These are phyloP conservation scores for Erythrophleum fordii DNA, from an alignment of 306 rosid species.

Conservation along the genomic window DNA sequence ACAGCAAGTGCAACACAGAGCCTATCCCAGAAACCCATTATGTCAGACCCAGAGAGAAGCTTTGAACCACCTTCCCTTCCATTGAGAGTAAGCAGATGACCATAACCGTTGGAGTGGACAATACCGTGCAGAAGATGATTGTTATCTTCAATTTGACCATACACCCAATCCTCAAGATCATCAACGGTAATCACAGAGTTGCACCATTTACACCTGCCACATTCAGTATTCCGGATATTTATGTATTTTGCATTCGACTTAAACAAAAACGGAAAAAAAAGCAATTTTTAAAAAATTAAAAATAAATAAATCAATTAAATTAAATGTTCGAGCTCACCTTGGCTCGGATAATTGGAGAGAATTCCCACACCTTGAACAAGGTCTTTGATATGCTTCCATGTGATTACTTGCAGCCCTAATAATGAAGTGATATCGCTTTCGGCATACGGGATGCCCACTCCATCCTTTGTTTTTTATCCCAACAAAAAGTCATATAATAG, in stretches of 20 bases:
- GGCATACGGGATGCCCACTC: slow-evolving; percentile 54
- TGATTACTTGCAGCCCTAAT: slow-evolving; percentile 43
- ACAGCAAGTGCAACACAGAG: slow-evolving; percentile 60
- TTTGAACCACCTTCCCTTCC: slow-evolving; percentile 72
- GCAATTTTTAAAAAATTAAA: not conserved
- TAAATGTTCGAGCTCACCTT: slow-evolving; percentile 26
- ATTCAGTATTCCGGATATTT: not conserved
- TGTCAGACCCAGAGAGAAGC: slow-evolving; percentile 59
- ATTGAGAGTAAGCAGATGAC: slow-evolving; percentile 68
- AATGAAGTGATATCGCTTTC: slow-evolving; percentile 54
- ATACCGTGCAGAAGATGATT: slow-evolving; percentile 73
- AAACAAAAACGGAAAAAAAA: not conserved
- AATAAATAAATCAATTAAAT: no score
- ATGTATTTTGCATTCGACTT: not conserved
- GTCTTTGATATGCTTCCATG: slow-evolving; percentile 41
- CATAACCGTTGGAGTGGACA: slow-evolving; percentile 73
- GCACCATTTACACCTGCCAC: slow-evolving; percentile 47
- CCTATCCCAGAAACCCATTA: slow-evolving; percentile 77
- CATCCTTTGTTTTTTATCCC: slow-evolving; percentile 41
- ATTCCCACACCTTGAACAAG: slow-evolving; percentile 42
- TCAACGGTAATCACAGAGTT: slow-evolving; percentile 37
- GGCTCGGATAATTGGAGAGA: slow-evolving; percentile 41
- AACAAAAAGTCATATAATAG: slow-evolving; percentile 15
- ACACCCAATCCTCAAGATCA: slow-evolving; percentile 64
- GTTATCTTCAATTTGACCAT: slow-evolving; percentile 60